phyloP scores from a whole-genome alignment of 2,329 filamentous ascomycete genomes.

The Sporothrix mexicana region DNA sequence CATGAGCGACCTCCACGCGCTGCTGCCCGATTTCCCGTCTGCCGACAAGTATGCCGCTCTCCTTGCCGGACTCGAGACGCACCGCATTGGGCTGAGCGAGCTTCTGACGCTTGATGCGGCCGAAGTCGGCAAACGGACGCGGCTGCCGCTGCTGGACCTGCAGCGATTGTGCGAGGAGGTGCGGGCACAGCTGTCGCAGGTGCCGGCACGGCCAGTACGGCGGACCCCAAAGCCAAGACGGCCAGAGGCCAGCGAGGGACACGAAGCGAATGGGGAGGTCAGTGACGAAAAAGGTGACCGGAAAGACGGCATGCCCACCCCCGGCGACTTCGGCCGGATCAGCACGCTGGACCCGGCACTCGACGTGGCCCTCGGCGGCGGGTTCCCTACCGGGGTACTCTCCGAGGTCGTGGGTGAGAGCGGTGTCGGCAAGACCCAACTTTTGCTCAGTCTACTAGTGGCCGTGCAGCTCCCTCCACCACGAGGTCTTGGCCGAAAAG shows the following conservation, averaged over 20 bases:
- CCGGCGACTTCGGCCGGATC: slow-evolving; percentile 57
- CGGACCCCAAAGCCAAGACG: neutral
- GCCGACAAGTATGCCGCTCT: slow-evolving; percentile 71
- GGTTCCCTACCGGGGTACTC: slow-evolving; percentile 79
- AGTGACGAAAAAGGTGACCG: neutral
- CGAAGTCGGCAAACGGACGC: slow-evolving; percentile 85
- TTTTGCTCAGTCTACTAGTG: slow-evolving; percentile 83
- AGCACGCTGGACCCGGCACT: slow-evolving; percentile 79
- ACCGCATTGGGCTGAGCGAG: slow-evolving; percentile 78
- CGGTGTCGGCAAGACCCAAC: slow-evolving; percentile 92
- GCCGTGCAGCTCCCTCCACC: slow-evolving; percentile 81
- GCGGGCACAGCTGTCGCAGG: slow-evolving; percentile 26
- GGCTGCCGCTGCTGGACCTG: slow-evolving; percentile 79
- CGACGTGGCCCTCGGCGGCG: slow-evolving; percentile 77
- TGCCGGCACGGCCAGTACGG: neutral
- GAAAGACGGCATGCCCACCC: neutral
- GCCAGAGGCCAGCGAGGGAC: neutral
- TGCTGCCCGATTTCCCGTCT: slow-evolving; percentile 80
- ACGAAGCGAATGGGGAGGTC: neutral
- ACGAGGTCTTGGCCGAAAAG: slow-evolving; percentile 71
- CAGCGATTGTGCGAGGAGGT: slow-evolving; percentile 64
- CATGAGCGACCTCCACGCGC: slow-evolving; percentile 85
- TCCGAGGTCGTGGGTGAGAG: slow-evolving; percentile 93
- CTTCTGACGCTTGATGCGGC: slow-evolving; percentile 81
- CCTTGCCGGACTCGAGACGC: slow-evolving; percentile 78